phyloP scores from a whole-genome alignment of 345 rosid species.

The Pistacia atlantica region DNA sequence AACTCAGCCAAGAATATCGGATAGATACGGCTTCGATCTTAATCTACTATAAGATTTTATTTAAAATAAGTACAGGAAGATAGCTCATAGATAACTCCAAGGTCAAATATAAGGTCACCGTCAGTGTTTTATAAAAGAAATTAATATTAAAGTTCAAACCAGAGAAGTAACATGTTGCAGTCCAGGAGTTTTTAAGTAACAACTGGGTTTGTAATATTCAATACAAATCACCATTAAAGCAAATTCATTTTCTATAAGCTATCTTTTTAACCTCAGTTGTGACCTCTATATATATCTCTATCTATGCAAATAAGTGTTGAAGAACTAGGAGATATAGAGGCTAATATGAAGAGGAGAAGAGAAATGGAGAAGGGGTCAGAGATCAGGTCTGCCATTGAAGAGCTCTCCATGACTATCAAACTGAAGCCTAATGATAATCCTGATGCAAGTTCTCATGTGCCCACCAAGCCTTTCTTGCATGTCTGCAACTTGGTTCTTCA shows the following conservation, averaged over 20 bases:
- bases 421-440: slow-evolving; percentile 35
- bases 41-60: background rate
- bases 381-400: slow-evolving; percentile 78
- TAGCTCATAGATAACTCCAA: slow-evolving; percentile 35
- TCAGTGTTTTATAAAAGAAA: slow-evolving; percentile 22
- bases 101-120: slow-evolving; percentile 47
- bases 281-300: background rate
- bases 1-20: background rate
- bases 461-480: slow-evolving; percentile 64
- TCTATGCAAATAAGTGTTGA: no score
- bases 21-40: background rate
- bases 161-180: slow-evolving; percentile 11
- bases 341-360: slow-evolving; percentile 72
- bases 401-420: slow-evolving; percentile 52
- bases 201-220: slow-evolving; percentile 1
- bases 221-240: slow-evolving; percentile 6
- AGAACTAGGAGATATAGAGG: background rate
- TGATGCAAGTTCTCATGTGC: slow-evolving; percentile 43
- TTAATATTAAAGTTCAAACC: slow-evolving; percentile 12
- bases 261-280: background rate
- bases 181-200: background rate
- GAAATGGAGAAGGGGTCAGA: slow-evolving; percentile 64
- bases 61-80: slow-evolving; percentile 13
- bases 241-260: slow-evolving; percentile 8
- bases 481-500: slow-evolving; percentile 71